Base-by-base conservation (phyloP, 1,284 basidiomycete species). In the Leccinum solheimii region DNA sequence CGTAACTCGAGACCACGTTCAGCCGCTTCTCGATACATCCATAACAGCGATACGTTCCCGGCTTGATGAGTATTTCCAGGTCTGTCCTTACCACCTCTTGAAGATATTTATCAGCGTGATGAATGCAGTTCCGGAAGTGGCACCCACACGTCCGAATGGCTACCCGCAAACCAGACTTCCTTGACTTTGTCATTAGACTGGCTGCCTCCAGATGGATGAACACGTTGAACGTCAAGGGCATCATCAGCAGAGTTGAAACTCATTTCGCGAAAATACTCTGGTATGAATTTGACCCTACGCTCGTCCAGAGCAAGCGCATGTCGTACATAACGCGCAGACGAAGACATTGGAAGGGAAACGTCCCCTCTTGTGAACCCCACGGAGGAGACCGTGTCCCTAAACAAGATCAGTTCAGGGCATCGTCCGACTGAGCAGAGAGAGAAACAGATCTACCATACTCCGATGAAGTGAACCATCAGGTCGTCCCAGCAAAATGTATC, bases 341-440 rank as follows among this genome's bases (percentile, higher is more conserved):
- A 21, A 5, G 59, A 60, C 0, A 64, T 67, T 0, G 60, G 58
- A 6, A 72, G 71, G 1, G 71, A 59, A n/a, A 56, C 61, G 21
- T 68, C 67, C 0, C 40, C 56, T 21, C 64, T 63, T 1, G 65
- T 32, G 9, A 73, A 19, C 0, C 74, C 74, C 1, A 76, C 63
- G 7, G 74, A 76, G 1, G 74, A 74, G 0, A 78, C 75, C 0
- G 75, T 77, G 62, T 79, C 79, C 79, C 79, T 80, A 6, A 19
- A 23, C 1, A 3, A 19, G 49, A 21, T 23, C 21, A 23, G 11
- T 21, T 23, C 19, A 9, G n/a, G 13, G 11, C 16, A 53, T 14
- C 11, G 4, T 36, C 5, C 10, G 11, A 8, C 13, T 14, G 32
- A 21, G 32, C 10, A 23, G 19, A 2, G 52, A 23, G 34, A 16